Percentiles rank a stretch among this genome's conserved stretches.
Conservation (phyloP, 176 grass and related monocot species). For the Poa annua region DNA sequence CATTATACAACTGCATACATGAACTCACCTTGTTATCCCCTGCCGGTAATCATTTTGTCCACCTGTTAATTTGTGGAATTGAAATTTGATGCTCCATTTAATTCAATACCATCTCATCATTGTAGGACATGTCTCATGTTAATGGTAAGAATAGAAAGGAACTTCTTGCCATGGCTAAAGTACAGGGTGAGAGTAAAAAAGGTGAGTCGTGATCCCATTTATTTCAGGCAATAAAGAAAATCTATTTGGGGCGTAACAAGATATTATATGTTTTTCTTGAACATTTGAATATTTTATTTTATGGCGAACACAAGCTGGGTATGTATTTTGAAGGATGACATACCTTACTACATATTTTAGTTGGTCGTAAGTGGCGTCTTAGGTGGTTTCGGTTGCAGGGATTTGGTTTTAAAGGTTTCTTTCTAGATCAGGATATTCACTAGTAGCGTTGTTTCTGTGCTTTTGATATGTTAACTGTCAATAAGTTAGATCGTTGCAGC, state of each 20-base stretch:
- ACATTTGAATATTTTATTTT: not conserved
- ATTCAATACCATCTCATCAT: constrained; percentile 28
- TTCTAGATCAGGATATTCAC: not conserved
- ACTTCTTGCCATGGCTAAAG: constrained; percentile 98
- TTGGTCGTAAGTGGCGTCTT: not conserved
- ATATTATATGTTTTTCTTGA: constrained; percentile 27
- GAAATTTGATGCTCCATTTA: constrained; percentile 30
- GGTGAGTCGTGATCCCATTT: constrained; percentile 48
- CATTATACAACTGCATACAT: constrained; percentile 94
- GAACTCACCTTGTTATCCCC: constrained; percentile 97
- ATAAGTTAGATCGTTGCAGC: not conserved
- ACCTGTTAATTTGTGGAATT: constrained; percentile 39
- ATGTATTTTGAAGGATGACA: constrained; percentile 24
- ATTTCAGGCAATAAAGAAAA: constrained; percentile 30
- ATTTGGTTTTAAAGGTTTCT: not conserved
- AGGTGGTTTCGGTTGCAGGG: not conserved
- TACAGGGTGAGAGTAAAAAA: constrained; percentile 95
- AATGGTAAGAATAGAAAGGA: constrained; percentile 99
- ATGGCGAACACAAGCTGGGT: not conserved
- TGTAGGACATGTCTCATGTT: constrained; percentile 95
- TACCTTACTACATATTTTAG: constrained; percentile 5
- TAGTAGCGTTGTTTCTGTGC: not conserved
- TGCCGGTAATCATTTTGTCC: constrained; percentile 66
- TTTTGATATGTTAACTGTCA: constrained; percentile 15
- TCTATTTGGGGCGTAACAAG: not conserved